Evolutionary conservation across 2,329 filamentous ascomycete genomes (phyloP).

Genomic region (Fusarium austroafricanum): DNA sequence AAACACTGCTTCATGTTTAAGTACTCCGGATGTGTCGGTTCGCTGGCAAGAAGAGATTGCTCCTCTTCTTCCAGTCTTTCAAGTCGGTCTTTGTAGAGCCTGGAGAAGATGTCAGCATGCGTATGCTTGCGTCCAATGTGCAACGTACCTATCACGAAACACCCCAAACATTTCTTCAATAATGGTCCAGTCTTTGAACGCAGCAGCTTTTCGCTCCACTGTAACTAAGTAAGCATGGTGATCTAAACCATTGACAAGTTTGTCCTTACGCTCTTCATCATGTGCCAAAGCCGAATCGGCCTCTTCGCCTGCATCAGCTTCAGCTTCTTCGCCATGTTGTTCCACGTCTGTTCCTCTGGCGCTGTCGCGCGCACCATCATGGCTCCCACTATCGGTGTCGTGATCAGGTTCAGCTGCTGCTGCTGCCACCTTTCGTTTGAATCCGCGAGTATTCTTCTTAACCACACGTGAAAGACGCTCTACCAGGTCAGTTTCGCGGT

Average conservation of each 20-base stretch:
- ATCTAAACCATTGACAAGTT: constrained; percentile 2
- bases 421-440: constrained; percentile 52
- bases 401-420: constrained; percentile 48
- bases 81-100: constrained; percentile 89
- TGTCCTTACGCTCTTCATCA: constrained; percentile 70
- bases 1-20: constrained; percentile 90
- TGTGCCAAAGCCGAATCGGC: constrained; percentile 68
- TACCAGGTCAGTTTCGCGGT: constrained; percentile 48
- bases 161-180: constrained; percentile 91
- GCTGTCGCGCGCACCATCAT: constrained; percentile 49
- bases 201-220: constrained; percentile 83
- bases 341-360: constrained; percentile 57
- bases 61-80: constrained; percentile 81
- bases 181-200: constrained; percentile 80
- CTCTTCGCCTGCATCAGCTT: constrained; percentile 70
- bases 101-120: constrained; percentile 53
- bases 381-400: constrained; percentile 49
- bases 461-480: constrained; percentile 50
- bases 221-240: constrained; percentile 39
- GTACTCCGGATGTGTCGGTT: constrained; percentile 88
- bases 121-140: not conserved
- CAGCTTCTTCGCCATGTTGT: constrained; percentile 64
- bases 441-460: constrained; percentile 57
- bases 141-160: constrained; percentile 79
- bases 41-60: constrained; percentile 67